phyloP scores from a whole-genome alignment of 345 rosid species.

The Clarkia xantiana region DNA sequence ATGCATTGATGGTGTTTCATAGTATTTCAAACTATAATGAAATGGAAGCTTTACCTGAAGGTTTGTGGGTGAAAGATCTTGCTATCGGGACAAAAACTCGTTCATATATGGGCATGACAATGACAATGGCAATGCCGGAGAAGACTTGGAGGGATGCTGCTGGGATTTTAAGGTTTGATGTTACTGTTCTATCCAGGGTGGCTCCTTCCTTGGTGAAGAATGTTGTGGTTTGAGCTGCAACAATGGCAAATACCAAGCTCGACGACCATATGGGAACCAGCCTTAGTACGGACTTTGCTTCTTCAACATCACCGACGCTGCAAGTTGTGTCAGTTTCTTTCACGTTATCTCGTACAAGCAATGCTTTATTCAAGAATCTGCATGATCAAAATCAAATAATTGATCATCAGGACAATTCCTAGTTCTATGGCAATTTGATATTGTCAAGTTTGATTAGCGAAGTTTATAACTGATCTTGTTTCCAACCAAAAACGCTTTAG shows the following conservation, averaged over 20 bases:
- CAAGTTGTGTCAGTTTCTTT: constrained; percentile 13
- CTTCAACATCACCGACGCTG: constrained; percentile 28
- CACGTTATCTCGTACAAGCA: constrained; percentile 19
- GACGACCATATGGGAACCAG: constrained; percentile 42
- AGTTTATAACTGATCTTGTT: no score
- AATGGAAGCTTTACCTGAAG: constrained; percentile 6
- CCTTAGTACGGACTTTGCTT: constrained; percentile 32
- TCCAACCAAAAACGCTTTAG: no score
- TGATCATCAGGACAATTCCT: no score
- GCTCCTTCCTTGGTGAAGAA: constrained; percentile 54
- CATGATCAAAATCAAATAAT: no score
- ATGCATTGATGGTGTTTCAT: no score
- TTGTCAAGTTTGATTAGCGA: no score
- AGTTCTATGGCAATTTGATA: no score
- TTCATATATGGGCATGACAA: constrained; percentile 41
- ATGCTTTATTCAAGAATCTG: no score
- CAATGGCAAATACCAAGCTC: constrained; percentile 33
- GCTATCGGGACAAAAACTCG: constrained; percentile 31
- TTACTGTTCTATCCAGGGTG: constrained; percentile 38
- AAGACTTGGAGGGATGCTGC: constrained; percentile 51
- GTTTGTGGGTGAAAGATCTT: constrained; percentile 12
- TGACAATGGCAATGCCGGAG: constrained; percentile 23
- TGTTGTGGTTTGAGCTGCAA: constrained; percentile 39
- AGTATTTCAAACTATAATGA: no score
- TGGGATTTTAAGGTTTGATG: constrained; percentile 24